Evolutionary conservation across 192 early-diverging fungal species (phyloP).

Genomic region (Phlyctochytrium planicorne): DNA sequence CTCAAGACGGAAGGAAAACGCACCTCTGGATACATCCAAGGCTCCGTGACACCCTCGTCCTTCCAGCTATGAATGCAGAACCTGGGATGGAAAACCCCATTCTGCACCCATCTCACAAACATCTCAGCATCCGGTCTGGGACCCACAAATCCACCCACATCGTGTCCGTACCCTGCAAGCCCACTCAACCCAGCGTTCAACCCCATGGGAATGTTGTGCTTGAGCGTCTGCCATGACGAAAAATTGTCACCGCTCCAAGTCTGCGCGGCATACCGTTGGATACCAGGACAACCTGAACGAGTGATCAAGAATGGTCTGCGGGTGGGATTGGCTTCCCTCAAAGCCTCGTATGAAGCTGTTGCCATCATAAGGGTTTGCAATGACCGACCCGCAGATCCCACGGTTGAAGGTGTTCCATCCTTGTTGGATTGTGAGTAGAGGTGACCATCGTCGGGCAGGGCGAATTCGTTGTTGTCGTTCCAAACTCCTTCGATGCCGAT

Average conservation of each 20-base stretch:
- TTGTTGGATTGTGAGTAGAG: slow-evolving; percentile 19
- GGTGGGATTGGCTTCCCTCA: slow-evolving; percentile 29
- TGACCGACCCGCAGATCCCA: slow-evolving; percentile 42
- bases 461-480: slow-evolving; percentile 61
- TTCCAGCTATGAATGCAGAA: slow-evolving; percentile 69
- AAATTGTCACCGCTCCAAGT: slow-evolving; percentile 64
- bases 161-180: slow-evolving; percentile 57
- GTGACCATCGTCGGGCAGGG: slow-evolving; percentile 42
- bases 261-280: slow-evolving; percentile 47
- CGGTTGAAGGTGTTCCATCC: slow-evolving; percentile 1
- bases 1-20: slow-evolving; percentile 1
- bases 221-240: slow-evolving; percentile 59
- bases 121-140: slow-evolving; percentile 52
- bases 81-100: slow-evolving; percentile 54
- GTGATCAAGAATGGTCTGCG: slow-evolving; percentile 58
- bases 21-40: slow-evolving; percentile 59
- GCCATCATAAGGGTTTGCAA: slow-evolving; percentile 60
- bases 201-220: slow-evolving; percentile 65
- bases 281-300: slow-evolving; percentile 43
- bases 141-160: slow-evolving; percentile 62
- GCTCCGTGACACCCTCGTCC: slow-evolving; percentile 57
- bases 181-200: slow-evolving; percentile 45
- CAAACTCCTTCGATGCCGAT: slow-evolving; percentile 53
- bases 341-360: slow-evolving; percentile 55
- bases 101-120: slow-evolving; percentile 64